Base-by-base conservation (phyloP, 2,329 filamentous ascomycete species). In the Fusarium algeriense region DNA sequence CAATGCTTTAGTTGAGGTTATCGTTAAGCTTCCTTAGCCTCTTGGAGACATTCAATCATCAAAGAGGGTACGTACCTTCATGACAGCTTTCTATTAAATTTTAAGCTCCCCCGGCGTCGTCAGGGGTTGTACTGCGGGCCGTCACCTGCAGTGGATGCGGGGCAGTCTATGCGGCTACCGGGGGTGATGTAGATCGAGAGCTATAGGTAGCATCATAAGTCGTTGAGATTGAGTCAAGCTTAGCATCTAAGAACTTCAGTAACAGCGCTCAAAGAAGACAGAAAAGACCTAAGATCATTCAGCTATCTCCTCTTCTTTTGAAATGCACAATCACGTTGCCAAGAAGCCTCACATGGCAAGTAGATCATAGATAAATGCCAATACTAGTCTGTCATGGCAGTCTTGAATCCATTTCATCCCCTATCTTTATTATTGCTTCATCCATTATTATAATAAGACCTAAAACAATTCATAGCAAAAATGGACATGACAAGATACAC, bases 31-130 rank as follows among this genome's bases (percentile, higher is more conserved):
- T 20, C 17, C 32, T 52, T 38, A 37, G 59, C 60, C 60, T 52
- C 38, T 38, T 35, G 28, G 41, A 52, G 48, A 41, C 44, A 57
- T 61, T 56, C 32, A 60, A 60, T 54, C 54, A 50, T 64, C 35
- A 32, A 56, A 54, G 19, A 43, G 41, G 73, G 70, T 76, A 76
- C 74, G 74, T 76, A 76, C 70, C 65, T 38, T 60, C 58, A 58
- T 59, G 69, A 73, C 70, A 73, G 63, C 69, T 75, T 61, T 67
- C 65, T 45, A 49, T 56, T 54, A 53, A 43, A 43, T 26, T 49
- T 60, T 38, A 61, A 64, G 58, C 58, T 45, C 26, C 34, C 48
- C 68, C 30, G 14, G 30, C 15, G 49, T 54, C 69, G 49, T 50
- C 69, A 72, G 61, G 66, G 65, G 69, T 40, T 62, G 26, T 28